Evolutionary conservation across 306 rosid species (phyloP).

Genomic region (Malus orientalis): DNA sequence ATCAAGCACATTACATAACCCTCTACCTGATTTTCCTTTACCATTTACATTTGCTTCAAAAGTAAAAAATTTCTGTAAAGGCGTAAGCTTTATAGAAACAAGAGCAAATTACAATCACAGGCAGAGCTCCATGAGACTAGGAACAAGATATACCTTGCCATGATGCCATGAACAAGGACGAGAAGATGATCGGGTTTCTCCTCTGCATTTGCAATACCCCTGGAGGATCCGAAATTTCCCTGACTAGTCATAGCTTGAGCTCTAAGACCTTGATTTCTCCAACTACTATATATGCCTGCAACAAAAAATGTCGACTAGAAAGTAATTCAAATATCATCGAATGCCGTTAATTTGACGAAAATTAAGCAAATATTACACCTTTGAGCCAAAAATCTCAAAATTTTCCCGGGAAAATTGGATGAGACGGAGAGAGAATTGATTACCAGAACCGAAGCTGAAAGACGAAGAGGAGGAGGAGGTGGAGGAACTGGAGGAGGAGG

Average conservation of each 20-base stretch:
- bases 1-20: not conserved
- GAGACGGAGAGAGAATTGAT: not conserved
- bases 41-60: not conserved
- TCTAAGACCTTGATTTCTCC: conserved; percentile 47
- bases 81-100: not conserved
- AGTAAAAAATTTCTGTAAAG: not conserved
- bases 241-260: conserved; percentile 56
- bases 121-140: not conserved
- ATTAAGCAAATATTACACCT: not conserved
- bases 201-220: conserved; percentile 24
- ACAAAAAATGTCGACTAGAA: not conserved
- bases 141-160: conserved; percentile 65
- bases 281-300: conserved; percentile 54
- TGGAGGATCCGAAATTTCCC: conserved; percentile 36
- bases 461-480: conserved; percentile 23
- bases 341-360: conserved; percentile 8
- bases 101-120: not conserved
- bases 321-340: conserved; percentile 11
- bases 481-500: conserved; percentile 6
- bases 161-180: conserved; percentile 91
- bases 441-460: conserved; percentile 31
- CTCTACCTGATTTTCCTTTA: not conserved
- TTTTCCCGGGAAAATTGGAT: not conserved
- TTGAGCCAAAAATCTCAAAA: not conserved
- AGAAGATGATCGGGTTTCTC: conserved; percentile 83